Conservation (phyloP, 1,139 yeast species). For the Pichia sp. region DNA sequence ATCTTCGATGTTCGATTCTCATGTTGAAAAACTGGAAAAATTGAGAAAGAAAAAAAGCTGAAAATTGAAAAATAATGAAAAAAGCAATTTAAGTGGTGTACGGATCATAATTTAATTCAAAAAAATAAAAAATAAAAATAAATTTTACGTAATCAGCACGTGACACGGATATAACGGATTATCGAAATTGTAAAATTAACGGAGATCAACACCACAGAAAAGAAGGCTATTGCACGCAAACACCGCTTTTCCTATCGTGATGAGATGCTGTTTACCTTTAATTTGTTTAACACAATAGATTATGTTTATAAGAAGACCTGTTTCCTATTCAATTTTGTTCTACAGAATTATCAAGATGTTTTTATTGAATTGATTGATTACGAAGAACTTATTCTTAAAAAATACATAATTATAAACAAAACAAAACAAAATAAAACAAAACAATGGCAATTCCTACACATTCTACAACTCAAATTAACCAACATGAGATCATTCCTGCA, state of each 20-base stretch:
- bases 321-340: background rate
- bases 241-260: background rate
- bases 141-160: background rate
- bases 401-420: too few species aligned
- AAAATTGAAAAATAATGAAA: background rate
- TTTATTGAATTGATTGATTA: too few species aligned
- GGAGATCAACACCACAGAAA: constrained; percentile 16
- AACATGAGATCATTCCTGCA: constrained; percentile 60
- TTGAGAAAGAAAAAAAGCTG: background rate
- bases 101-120: background rate
- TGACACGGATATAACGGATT: too few species aligned
- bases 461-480: constrained; percentile 25
- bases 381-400: too few species aligned
- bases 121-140: too few species aligned
- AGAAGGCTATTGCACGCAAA: background rate
- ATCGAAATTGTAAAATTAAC: background rate
- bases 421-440: background rate
- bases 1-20: background rate
- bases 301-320: too few species aligned
- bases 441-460: constrained; percentile 13
- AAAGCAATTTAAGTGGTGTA: background rate
- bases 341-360: too few species aligned
- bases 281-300: too few species aligned
- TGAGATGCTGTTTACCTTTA: background rate
- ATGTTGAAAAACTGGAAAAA: background rate